phyloP scores from a whole-genome alignment of 495 filamentous ascomycete species.

The Physcia stellaris region DNA sequence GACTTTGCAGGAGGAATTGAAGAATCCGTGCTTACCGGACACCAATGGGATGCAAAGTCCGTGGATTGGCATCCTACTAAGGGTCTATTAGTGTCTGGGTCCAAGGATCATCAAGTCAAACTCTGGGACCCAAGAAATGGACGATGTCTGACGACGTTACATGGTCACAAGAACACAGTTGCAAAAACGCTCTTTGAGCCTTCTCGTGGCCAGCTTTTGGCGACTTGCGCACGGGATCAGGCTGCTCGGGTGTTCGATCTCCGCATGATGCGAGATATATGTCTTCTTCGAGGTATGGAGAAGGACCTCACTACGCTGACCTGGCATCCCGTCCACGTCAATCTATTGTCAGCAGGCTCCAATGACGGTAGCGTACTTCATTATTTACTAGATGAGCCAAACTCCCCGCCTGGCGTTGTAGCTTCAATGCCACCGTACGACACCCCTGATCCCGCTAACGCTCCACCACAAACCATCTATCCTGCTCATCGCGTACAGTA shows the following conservation, averaged over 20 bases:
- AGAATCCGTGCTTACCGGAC: slow-evolving; percentile 70
- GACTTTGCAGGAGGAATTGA: slow-evolving; percentile 81
- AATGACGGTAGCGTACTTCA: slow-evolving; percentile 80
- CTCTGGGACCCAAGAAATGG: slow-evolving; percentile 92
- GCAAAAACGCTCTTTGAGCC: slow-evolving; percentile 80
- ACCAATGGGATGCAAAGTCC: slow-evolving; percentile 91
- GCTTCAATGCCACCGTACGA: slow-evolving; percentile 69
- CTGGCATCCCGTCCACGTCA: slow-evolving; percentile 87
- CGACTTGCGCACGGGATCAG: slow-evolving; percentile 84
- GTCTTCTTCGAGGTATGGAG: slow-evolving; percentile 79
- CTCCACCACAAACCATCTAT: slow-evolving; percentile 73
- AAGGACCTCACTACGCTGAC: slow-evolving; percentile 86
- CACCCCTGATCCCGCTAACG: slow-evolving; percentile 58
- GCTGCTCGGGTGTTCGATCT: slow-evolving; percentile 87
- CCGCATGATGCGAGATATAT: slow-evolving; percentile 95
- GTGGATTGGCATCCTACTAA: slow-evolving; percentile 98
- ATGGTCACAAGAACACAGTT: slow-evolving; percentile 95
- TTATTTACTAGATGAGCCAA: slow-evolving; percentile 85
- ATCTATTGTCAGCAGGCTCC: slow-evolving; percentile 80
- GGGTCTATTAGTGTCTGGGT: slow-evolving; percentile 86
- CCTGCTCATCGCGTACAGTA: slow-evolving; percentile 74
- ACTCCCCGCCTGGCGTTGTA: slow-evolving; percentile 55
- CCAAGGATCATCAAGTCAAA: slow-evolving; percentile 94
- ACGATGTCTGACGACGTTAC: slow-evolving; percentile 80
- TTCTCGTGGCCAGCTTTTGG: slow-evolving; percentile 66